phyloP scores from a whole-genome alignment of 345 rosid genomes.

The Hirschfeldia incana region DNA sequence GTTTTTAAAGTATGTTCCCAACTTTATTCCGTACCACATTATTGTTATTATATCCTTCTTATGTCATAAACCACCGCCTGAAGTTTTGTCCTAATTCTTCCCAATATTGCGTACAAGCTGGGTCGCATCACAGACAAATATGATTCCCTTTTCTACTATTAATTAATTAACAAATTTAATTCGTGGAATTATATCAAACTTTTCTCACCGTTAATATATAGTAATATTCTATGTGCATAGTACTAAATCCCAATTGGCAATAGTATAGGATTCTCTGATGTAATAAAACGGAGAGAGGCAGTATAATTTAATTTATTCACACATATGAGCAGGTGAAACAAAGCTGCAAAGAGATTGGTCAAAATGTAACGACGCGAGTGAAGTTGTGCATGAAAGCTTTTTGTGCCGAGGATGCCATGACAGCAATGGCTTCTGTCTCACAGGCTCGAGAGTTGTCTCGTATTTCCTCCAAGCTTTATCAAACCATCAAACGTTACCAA shows the following conservation, averaged over 20 bases:
- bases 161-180: not conserved
- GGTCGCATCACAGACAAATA: conserved; percentile 34
- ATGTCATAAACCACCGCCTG: conserved; percentile 33
- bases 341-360: conserved; percentile 50
- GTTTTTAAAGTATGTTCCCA: conserved; percentile 27
- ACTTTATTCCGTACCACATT: conserved; percentile 42
- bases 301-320: not conserved
- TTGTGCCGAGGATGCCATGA: conserved; percentile 48
- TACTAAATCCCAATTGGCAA: conserved; percentile 20
- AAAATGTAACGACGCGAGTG: conserved; percentile 60
- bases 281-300: not conserved
- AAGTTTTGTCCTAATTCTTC: conserved; percentile 26
- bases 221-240: not conserved
- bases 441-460: conserved; percentile 55
- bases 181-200: not conserved
- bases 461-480: conserved; percentile 50
- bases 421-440: conserved; percentile 54
- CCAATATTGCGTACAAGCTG: conserved; percentile 39
- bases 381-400: conserved; percentile 65
- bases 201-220: not conserved
- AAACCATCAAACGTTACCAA: conserved; percentile 54
- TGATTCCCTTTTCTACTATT: conserved; percentile 15
- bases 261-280: conserved; percentile 25
- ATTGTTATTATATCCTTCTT: conserved; percentile 12
- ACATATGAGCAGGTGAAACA: conserved; percentile 53